A percentile compares a stretch with the other conserved stretches of the same genome.
Conservation (phyloP, 1,139 yeast species). For the Suhomyces wounanorum region DNA sequence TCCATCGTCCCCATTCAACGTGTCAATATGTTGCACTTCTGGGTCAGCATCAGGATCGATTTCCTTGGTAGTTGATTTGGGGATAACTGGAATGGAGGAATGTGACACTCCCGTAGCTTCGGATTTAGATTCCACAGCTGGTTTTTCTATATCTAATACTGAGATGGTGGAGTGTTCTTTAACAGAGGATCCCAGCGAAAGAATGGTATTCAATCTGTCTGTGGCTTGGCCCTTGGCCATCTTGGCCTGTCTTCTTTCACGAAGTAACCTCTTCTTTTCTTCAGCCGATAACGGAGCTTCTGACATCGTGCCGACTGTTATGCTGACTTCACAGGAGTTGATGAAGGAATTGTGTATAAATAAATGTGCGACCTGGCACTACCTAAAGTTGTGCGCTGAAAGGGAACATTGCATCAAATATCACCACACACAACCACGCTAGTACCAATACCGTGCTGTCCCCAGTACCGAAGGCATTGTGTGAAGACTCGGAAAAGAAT, state of each 20-base stretch:
- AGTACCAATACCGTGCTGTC: too few species aligned
- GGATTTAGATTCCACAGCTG: neutral
- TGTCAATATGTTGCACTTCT: slow-evolving; percentile 32
- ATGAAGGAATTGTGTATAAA: neutral
- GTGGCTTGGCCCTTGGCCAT: slow-evolving; percentile 60
- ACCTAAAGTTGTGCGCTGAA: neutral
- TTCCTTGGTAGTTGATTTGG: neutral
- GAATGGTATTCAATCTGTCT: slow-evolving; percentile 52
- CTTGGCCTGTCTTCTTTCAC: slow-evolving; percentile 74
- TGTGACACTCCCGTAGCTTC: neutral
- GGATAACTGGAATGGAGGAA: neutral
- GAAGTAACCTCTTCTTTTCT: slow-evolving; percentile 60
- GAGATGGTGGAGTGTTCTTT: slow-evolving; percentile 34
- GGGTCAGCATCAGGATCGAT: slow-evolving; percentile 34
- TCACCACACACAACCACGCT: too few species aligned
- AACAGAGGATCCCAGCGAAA: slow-evolving; percentile 46
- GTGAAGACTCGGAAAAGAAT: too few species aligned
- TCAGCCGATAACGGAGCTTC: slow-evolving; percentile 39
- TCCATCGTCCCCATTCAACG: slow-evolving; percentile 13
- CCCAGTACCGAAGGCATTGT: too few species aligned
- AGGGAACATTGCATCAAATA: neutral
- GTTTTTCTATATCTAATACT: slow-evolving; percentile 33
- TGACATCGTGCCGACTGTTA: slow-evolving; percentile 1
- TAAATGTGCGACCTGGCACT: slow-evolving; percentile 3
- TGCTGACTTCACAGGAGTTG: neutral